Percentiles rank a stretch among this genome's conserved stretches.
These are phyloP conservation scores for Cubamyces sp. DNA, from an alignment of 768 basidiomycete species.

Conservation along the genomic window DNA sequence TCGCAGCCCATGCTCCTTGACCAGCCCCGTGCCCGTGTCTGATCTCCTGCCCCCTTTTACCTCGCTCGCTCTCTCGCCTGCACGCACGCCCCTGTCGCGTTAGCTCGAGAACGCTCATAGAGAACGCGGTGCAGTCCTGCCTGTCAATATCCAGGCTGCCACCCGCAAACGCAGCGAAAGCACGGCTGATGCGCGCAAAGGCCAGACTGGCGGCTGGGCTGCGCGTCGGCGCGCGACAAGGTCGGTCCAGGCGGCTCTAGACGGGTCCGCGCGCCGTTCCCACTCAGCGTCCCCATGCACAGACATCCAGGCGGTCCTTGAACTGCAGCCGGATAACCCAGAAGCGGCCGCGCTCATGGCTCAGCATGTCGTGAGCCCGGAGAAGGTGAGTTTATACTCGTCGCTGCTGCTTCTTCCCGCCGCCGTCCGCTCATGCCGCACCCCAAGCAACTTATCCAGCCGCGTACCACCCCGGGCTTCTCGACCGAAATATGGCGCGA, in stretches of 20 bases:
- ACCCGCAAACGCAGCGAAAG: slow-evolving; percentile 56
- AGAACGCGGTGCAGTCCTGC: slow-evolving; percentile 76
- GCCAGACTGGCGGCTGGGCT: slow-evolving; percentile 63
- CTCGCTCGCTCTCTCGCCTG: too few relatives aligned
- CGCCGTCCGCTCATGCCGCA: slow-evolving; percentile 17
- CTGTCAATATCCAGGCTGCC: slow-evolving; percentile 59
- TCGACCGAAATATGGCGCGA: slow-evolving; percentile 76
- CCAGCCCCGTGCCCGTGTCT: slow-evolving; percentile 16
- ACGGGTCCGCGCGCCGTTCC: slow-evolving; percentile 20
- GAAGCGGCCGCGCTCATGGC: slow-evolving; percentile 66
- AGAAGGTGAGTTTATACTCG: slow-evolving; percentile 49
- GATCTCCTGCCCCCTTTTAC: slow-evolving; percentile 1
- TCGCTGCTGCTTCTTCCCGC: slow-evolving; percentile 11
- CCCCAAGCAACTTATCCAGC: slow-evolving; percentile 39
- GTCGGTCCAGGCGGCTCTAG: slow-evolving; percentile 40
- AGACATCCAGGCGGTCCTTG: slow-evolving; percentile 72
- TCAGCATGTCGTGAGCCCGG: slow-evolving; percentile 56
- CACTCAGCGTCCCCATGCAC: slow-evolving; percentile 13
- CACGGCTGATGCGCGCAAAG: slow-evolving; percentile 69
- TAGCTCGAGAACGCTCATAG: slow-evolving; percentile 64
- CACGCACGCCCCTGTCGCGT: slow-evolving; percentile 3
- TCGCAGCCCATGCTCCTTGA: slow-evolving; percentile 15
- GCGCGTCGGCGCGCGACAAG: slow-evolving; percentile 67
- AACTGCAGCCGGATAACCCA: slow-evolving; percentile 64
- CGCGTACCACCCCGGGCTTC: slow-evolving; percentile 53